A percentile compares a stretch with the other conserved stretches of the same genome.
Evolutionary conservation across 2,329 filamentous ascomycete species (phyloP).

Genomic region (Monilinia polystroma): DNA sequence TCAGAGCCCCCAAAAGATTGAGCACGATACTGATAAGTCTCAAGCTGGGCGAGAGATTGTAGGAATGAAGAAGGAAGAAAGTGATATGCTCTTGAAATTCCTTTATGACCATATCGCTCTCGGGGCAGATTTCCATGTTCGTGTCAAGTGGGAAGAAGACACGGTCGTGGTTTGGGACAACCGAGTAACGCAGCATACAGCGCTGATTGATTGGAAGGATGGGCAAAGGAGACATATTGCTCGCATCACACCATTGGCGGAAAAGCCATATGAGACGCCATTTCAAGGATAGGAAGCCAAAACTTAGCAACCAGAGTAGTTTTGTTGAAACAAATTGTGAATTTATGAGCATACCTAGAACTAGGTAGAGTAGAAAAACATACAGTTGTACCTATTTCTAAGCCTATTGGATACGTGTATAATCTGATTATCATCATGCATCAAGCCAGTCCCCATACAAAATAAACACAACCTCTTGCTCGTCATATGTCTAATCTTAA

Average conservation of each 20-base stretch:
- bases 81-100: constrained; percentile 71
- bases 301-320: too few relatives aligned
- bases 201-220: constrained; percentile 75
- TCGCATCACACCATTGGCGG: constrained; percentile 78
- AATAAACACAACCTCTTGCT: too few relatives aligned
- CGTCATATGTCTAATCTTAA: too few relatives aligned
- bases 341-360: too few relatives aligned
- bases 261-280: constrained; percentile 71
- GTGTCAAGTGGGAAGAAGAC: constrained; percentile 71
- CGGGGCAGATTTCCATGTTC: constrained; percentile 68
- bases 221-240: constrained; percentile 76
- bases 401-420: too few relatives aligned
- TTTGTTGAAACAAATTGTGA: too few relatives aligned
- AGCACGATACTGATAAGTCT: constrained; percentile 13
- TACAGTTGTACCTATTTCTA: too few relatives aligned
- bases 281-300: too few relatives aligned
- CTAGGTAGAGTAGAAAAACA: too few relatives aligned
- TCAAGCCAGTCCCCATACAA: too few relatives aligned
- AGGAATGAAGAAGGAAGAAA: constrained; percentile 81
- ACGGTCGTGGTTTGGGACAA: constrained; percentile 86
- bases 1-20: constrained; percentile 8
- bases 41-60: constrained; percentile 74
- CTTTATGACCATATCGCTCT: constrained; percentile 68
- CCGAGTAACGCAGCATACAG: constrained; percentile 75
- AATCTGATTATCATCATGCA: too few relatives aligned